Base-by-base conservation (phyloP, 106 monocot genomes). In the Ottelia alismoides region DNA sequence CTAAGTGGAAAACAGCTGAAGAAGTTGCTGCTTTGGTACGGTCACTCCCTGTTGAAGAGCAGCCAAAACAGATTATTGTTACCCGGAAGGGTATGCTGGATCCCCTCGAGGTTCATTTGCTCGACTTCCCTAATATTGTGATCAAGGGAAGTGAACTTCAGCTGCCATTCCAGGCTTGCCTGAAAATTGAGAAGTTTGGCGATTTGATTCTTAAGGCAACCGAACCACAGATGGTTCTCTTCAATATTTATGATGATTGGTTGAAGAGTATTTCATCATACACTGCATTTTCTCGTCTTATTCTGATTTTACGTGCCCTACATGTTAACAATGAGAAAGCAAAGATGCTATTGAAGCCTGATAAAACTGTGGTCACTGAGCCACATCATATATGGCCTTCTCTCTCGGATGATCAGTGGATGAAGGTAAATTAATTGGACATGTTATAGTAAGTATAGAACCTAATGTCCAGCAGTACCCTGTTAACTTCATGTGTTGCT, bases 271-370 rank as follows among this genome's bases (percentile, higher is more conserved):
- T 99, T 12, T 99, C 98, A 27, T 99, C 98, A 1, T 99, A 86
- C 46, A 99, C 98, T 48, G 98, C 90, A 20, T 99, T 99, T 47
- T 90, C 90, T 66, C 89, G 98, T 64, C 85, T 99, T 43, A 85
- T 99, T 49, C 59, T 99, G 63, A 99, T 99, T 49, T 56, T 99
- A 12, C 81, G 98, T 26, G 89, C 98, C 0, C 80, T 99, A 10
- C 98, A 99, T 75, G 98, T 99, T 47, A 99, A 99, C 60, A 99
- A 99, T 64, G 98, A 99, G 65, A 90, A 99, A 65, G 98, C 98
- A 45, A 99, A 99, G 77, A 99, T 99, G 98, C 68, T 99, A 24
- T 56, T 99, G 57, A 99, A 90, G 58, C 98, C 90, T 29, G 98
- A 99, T 35, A 99, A 99, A 59, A 99, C 85, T 0, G 75, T 99